A percentile compares a stretch with the other conserved stretches of the same genome.
These are phyloP conservation scores for Dendryphion nanum DNA, from an alignment of 2,329 filamentous ascomycete genomes.

Conservation along the genomic window DNA sequence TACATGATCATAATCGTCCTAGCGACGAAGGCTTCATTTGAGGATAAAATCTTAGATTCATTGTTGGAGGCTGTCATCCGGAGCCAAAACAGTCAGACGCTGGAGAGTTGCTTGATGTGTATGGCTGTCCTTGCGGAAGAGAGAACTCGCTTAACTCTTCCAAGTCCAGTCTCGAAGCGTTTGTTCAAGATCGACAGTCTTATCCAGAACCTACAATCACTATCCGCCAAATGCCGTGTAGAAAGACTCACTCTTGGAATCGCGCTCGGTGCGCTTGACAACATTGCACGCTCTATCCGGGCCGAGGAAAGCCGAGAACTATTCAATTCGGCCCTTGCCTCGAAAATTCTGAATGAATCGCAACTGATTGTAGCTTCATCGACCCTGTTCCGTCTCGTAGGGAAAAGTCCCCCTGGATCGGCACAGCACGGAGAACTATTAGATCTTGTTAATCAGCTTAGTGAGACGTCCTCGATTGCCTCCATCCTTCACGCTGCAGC, in stretches of 20 bases:
- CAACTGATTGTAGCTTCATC: conserved; percentile 67
- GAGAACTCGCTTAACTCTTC: conserved; percentile 67
- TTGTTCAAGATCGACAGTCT: conserved; percentile 64
- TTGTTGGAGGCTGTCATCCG: conserved; percentile 85
- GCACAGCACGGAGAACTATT: conserved; percentile 30
- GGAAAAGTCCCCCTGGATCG: conserved; percentile 20
- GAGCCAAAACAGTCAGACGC: conserved; percentile 73
- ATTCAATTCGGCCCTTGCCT: conserved; percentile 61
- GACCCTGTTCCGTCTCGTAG: conserved; percentile 57
- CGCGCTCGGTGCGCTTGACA: conserved; percentile 49
- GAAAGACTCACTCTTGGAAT: conserved; percentile 72
- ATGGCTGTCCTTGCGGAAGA: conserved; percentile 80
- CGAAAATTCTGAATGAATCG: conserved; percentile 60
- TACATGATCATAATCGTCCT: conserved; percentile 90
- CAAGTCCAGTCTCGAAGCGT: conserved; percentile 67
- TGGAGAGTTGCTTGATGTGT: conserved; percentile 72
- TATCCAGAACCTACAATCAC: conserved; percentile 57
- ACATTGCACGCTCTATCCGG: conserved; percentile 7
- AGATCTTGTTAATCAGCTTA: conserved; percentile 29
- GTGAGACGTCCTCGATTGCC: conserved; percentile 34
- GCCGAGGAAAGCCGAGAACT: conserved; percentile 32
- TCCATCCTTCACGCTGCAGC: conserved; percentile 67
- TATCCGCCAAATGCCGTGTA: conserved; percentile 64
- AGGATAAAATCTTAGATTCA: conserved; percentile 75
- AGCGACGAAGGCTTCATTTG: conserved; percentile 75